Percentiles rank a stretch among this genome's conserved stretches.
Evolutionary conservation across 192 early-diverging fungal genomes (phyloP).

Genomic region (Backusella mclennaniae): DNA sequence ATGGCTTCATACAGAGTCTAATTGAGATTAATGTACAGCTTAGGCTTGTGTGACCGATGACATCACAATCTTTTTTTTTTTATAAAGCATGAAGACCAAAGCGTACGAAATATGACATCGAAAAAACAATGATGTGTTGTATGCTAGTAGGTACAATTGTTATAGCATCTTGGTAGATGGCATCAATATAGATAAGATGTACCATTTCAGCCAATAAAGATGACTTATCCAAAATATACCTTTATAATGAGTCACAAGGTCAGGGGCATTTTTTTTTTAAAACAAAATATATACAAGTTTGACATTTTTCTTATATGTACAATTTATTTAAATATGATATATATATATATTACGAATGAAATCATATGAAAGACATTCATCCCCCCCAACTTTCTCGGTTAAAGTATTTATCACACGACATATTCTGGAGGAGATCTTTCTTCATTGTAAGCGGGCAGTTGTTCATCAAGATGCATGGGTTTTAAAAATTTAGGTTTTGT

Average conservation of each 20-base stretch:
- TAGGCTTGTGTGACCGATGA: not conserved
- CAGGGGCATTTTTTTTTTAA: not conserved
- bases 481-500: constrained; percentile 20
- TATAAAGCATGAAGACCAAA: not conserved
- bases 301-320: not conserved
- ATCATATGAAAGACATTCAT: not conserved
- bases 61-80: not conserved
- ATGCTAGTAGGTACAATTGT: not conserved
- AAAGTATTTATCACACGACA: not conserved
- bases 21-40: not conserved
- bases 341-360: not conserved
- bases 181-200: not conserved
- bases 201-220: not conserved
- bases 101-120: not conserved
- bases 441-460: constrained; percentile 6
- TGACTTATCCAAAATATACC: not conserved
- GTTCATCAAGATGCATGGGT: not conserved
- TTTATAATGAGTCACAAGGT: not conserved
- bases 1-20: not conserved
- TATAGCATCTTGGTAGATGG: not conserved
- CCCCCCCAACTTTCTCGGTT: not conserved
- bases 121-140: not conserved
- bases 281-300: not conserved
- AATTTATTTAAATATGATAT: not conserved
- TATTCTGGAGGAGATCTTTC: constrained; percentile 1